Evolutionary conservation across 2,329 filamentous ascomycete genomes (phyloP).

Genomic region (Stromatinia cepivora): DNA sequence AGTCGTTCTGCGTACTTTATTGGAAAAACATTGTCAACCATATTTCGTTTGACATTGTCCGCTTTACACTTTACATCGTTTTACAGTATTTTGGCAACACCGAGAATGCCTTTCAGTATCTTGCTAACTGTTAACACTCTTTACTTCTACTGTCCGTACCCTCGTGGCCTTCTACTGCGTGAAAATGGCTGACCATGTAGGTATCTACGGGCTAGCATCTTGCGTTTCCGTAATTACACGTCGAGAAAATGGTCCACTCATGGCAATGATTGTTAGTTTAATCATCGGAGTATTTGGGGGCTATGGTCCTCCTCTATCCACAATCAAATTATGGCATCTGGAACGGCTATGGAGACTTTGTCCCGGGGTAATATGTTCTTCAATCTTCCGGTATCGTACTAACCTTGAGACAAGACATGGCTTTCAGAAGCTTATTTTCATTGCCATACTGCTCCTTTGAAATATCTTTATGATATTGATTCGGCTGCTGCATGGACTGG

Average conservation of each 20-base stretch:
- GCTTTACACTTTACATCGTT: background rate
- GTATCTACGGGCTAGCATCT: background rate
- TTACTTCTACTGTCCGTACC: background rate
- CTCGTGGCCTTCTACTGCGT: background rate
- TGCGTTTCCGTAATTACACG: background rate
- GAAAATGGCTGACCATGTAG: background rate
- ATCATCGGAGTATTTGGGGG: background rate
- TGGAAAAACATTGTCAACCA: background rate
- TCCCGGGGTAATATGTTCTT: background rate
- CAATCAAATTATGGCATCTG: background rate
- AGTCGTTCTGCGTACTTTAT: background rate
- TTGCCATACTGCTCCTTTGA: background rate
- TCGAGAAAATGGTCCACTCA: background rate
- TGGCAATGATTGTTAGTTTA: background rate
- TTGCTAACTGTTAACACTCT: background rate
- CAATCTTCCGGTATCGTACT: background rate
- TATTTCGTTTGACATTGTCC: background rate
- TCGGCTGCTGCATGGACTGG: background rate
- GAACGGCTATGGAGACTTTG: background rate
- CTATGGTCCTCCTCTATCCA: background rate
- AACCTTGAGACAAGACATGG: background rate
- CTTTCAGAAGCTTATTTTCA: background rate
- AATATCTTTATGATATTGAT: background rate
- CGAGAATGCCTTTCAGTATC: background rate
- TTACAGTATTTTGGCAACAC: background rate